Conservation (phyloP, 331 rosid genomes). For the Rosa hybrid region DNA sequence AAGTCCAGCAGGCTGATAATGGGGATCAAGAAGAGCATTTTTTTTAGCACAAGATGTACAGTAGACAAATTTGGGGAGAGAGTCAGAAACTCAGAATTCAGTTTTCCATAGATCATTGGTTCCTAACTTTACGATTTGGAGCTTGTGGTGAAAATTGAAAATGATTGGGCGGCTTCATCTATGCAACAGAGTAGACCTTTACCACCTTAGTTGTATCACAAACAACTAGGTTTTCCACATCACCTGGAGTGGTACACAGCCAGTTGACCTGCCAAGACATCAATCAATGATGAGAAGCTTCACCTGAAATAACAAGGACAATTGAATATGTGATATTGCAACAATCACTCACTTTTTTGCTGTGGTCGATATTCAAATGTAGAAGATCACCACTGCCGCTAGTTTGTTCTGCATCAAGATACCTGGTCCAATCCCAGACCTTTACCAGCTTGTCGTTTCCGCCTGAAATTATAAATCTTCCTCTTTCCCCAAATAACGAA, state of each 20-base stretch:
- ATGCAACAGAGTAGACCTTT: constrained; percentile 68
- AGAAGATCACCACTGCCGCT: constrained; percentile 41
- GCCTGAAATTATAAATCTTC: constrained; percentile 81
- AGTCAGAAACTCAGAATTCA: not conserved
- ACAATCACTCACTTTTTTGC: constrained; percentile 41
- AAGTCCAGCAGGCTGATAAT: not conserved
- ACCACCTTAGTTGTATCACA: constrained; percentile 87
- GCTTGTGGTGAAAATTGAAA: not conserved
- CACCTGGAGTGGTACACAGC: constrained; percentile 74
- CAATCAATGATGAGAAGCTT: constrained; percentile 22
- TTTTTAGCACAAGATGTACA: not conserved
- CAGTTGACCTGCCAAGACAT: constrained; percentile 76
- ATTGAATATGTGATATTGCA: constrained; percentile 5
- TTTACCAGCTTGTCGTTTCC: constrained; percentile 84
- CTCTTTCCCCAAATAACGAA: constrained; percentile 80
- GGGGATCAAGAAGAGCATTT: not conserved
- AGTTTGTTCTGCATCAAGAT: constrained; percentile 42
- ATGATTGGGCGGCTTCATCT: constrained; percentile 31
- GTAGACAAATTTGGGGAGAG: not conserved
- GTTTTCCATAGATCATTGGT: constrained; percentile 24
- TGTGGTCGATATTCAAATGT: constrained; percentile 36
- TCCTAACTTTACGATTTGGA: constrained; percentile 3
- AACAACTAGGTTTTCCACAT: constrained; percentile 73
- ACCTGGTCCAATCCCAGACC: constrained; percentile 77
- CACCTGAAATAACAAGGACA: constrained; percentile 7